Conservation (phyloP, 768 basidiomycete genomes). For the Hirschioporus abietinus region DNA sequence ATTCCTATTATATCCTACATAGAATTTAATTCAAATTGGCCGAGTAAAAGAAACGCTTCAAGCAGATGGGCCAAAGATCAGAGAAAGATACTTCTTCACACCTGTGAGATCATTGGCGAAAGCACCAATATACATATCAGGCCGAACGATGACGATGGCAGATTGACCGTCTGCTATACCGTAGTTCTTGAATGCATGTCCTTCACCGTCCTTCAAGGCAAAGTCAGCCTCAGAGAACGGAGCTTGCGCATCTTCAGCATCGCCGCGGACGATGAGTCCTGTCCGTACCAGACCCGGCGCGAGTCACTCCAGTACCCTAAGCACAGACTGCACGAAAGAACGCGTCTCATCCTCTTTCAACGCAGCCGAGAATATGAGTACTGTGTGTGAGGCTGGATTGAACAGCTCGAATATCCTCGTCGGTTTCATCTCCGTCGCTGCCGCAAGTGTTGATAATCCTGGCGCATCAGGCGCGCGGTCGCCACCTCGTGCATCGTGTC, state of each 20-base stretch:
- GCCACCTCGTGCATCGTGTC: slow-evolving; percentile 30
- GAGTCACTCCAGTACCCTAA: not conserved
- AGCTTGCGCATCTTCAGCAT: not conserved
- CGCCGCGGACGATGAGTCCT: not conserved
- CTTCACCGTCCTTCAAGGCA: slow-evolving; percentile 8
- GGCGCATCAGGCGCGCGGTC: slow-evolving; percentile 44
- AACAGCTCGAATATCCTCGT: slow-evolving; percentile 31
- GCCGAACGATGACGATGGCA: slow-evolving; percentile 15
- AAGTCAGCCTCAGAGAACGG: not conserved
- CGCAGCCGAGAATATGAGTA: slow-evolving; percentile 33
- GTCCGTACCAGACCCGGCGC: not conserved
- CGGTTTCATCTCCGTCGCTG: slow-evolving; percentile 8
- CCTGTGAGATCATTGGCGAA: slow-evolving; percentile 7
- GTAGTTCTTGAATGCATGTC: slow-evolving; percentile 16
- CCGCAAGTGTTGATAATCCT: slow-evolving; percentile 17
- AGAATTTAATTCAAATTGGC: too few species aligned
- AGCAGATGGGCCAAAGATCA: not conserved
- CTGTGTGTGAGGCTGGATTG: slow-evolving; percentile 31
- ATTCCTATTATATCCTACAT: too few species aligned
- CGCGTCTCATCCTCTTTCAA: not conserved
- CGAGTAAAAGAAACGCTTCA: not conserved
- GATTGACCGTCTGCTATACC: slow-evolving; percentile 1
- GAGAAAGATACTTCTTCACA: slow-evolving; percentile 11
- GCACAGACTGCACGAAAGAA: not conserved
- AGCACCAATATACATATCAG: slow-evolving; percentile 17